Percentiles rank a stretch among this genome's conserved stretches.
Conservation (phyloP, 2,329 filamentous ascomycete species). For the Hypoxylon rubiginosum region DNA sequence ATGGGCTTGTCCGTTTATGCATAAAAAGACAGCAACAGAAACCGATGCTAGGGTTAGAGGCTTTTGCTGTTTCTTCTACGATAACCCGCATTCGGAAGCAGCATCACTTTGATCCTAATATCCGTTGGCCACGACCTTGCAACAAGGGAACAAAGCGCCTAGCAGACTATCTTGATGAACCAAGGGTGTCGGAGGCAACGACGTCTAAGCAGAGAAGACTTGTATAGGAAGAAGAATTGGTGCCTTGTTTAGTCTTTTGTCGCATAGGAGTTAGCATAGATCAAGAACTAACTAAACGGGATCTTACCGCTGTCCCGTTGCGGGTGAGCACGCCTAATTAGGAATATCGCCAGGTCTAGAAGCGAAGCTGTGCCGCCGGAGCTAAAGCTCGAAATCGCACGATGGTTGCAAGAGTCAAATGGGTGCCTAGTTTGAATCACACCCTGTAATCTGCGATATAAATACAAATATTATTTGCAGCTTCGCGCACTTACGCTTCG, state of each 20-base stretch:
- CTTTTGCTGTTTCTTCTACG: not conserved
- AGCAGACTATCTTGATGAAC: not conserved
- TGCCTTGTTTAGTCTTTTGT: not conserved
- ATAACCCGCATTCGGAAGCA: not conserved
- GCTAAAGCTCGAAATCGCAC: conserved; percentile 9
- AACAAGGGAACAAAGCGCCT: not conserved
- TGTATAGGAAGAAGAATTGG: no score
- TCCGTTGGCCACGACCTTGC: not conserved
- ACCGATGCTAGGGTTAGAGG: no score
- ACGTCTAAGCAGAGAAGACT: not conserved
- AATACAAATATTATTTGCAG: not conserved
- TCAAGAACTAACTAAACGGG: not conserved
- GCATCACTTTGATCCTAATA: not conserved
- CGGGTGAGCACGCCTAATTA: not conserved
- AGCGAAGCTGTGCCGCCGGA: conserved; percentile 19
- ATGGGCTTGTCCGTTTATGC: not conserved
- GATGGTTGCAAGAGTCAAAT: not conserved
- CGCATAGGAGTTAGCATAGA: not conserved
- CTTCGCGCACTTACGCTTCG: not conserved
- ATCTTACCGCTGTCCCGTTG: not conserved
- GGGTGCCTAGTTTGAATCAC: not conserved
- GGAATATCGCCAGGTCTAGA: conserved; percentile 19
- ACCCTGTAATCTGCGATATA: not conserved
- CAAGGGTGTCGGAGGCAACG: not conserved
- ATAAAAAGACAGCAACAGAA: not conserved